A percentile compares a stretch with the other conserved stretches of the same genome.
phyloP scores from a whole-genome alignment of 208 protist genomes.

The Crithidia thermophila region DNA sequence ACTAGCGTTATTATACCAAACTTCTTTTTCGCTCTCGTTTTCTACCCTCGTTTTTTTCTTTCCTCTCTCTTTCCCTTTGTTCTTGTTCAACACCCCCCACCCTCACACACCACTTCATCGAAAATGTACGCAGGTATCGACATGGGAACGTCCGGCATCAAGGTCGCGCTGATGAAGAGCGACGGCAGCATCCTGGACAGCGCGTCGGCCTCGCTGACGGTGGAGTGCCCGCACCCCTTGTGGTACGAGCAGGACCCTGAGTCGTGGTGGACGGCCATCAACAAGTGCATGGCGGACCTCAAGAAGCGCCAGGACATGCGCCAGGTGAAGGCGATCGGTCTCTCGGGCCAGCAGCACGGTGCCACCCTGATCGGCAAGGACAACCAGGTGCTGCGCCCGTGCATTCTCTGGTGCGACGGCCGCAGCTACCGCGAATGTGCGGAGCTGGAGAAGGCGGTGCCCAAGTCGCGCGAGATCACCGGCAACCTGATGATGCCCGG shows the following conservation, averaged over 20 bases:
- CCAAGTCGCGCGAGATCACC: constrained; percentile 56
- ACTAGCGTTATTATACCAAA: neutral
- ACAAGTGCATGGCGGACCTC: constrained; percentile 58
- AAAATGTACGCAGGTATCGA: constrained; percentile 76
- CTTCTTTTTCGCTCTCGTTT: neutral
- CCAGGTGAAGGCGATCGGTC: constrained; percentile 54
- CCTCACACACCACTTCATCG: neutral
- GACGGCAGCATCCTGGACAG: constrained; percentile 66
- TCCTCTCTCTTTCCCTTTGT: constrained; percentile 5
- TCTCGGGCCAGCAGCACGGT: constrained; percentile 79
- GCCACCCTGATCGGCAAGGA: constrained; percentile 67
- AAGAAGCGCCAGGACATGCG: constrained; percentile 53
- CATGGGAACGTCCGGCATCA: constrained; percentile 73
- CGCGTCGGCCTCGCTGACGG: constrained; percentile 45
- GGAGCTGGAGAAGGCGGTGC: constrained; percentile 68
- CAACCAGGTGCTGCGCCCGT: constrained; percentile 64
- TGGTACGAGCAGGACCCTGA: constrained; percentile 76
- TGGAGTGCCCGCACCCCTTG: constrained; percentile 65
- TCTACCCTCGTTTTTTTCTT: neutral
- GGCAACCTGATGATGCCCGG: constrained; percentile 86
- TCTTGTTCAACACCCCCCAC: no score
- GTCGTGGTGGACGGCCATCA: constrained; percentile 64
- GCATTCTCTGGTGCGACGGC: constrained; percentile 85
- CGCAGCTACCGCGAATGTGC: constrained; percentile 65
- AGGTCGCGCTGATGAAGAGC: constrained; percentile 61